Evolutionary conservation across 2,329 filamentous ascomycete genomes (phyloP).

Genomic region (Colletotrichum phormii): DNA sequence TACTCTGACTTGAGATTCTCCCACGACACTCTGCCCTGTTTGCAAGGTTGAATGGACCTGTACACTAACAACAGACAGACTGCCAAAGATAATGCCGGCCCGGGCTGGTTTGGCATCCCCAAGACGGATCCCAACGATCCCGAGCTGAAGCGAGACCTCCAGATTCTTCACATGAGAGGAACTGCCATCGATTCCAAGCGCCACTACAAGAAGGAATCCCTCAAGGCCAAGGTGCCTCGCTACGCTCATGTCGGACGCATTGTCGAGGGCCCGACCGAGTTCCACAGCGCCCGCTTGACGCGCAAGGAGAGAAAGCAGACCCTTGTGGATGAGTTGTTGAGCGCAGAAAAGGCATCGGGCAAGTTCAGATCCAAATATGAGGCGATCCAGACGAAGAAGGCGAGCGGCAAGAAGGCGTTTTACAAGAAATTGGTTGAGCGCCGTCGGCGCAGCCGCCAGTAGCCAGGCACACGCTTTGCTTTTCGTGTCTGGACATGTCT

Average conservation of each 20-base stretch:
- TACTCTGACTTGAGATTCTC: slow-evolving; percentile 71
- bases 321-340: slow-evolving; percentile 86
- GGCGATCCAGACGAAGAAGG: slow-evolving; percentile 84
- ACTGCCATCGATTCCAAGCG: slow-evolving; percentile 85
- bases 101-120: slow-evolving; percentile 89
- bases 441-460: slow-evolving; percentile 41
- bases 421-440: slow-evolving; percentile 80
- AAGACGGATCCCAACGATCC: slow-evolving; percentile 85
- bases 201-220: slow-evolving; percentile 88
- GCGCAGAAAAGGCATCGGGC: slow-evolving; percentile 70
- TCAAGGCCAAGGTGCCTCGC: slow-evolving; percentile 78
- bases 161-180: slow-evolving; percentile 88
- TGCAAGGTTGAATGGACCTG: background rate
- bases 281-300: slow-evolving; percentile 81
- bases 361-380: slow-evolving; percentile 90
- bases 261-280: slow-evolving; percentile 89
- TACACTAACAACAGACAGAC: slow-evolving; percentile 1
- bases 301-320: slow-evolving; percentile 91
- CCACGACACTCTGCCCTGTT: background rate
- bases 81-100: slow-evolving; percentile 72
- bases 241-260: slow-evolving; percentile 92
- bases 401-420: slow-evolving; percentile 87
- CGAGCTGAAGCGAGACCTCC: slow-evolving; percentile 88
- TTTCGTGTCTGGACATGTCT: background rate
- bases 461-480: background rate